Conservation (phyloP, 83 land plant species). For the Larix sibirica region DNA sequence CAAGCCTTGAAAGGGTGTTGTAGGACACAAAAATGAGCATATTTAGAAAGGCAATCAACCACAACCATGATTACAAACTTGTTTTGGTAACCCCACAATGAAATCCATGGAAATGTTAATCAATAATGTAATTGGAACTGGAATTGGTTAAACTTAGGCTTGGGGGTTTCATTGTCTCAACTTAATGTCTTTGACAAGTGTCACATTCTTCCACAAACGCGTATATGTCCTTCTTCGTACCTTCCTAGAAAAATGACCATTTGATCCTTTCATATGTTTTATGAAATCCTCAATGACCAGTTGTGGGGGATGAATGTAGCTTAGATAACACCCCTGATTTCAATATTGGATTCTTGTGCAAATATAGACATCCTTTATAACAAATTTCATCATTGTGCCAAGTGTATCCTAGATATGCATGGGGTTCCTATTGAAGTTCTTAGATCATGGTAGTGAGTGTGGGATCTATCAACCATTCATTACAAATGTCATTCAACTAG, state of each 20-base stretch:
- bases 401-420: neutral
- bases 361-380: neutral
- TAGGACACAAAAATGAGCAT: too few relatives aligned
- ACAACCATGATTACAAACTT: slow-evolving; percentile 14
- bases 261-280: neutral
- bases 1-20: too few relatives aligned
- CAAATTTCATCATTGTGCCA: neutral
- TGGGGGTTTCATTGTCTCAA: neutral
- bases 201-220: neutral
- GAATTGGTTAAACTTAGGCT: slow-evolving; percentile 13
- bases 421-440: neutral
- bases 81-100: too few relatives aligned
- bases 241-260: neutral
- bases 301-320: neutral
- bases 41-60: slow-evolving; percentile 7
- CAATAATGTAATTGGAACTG: neutral
- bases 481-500: neutral
- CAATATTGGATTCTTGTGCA: neutral
- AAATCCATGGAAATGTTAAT: neutral
- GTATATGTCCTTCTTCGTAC: neutral
- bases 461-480: neutral
- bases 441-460: neutral
- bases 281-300: neutral
- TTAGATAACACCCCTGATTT: neutral
- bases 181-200: neutral